Conservation (phyloP, 306 rosid species). For the Alnus glutinosa region DNA sequence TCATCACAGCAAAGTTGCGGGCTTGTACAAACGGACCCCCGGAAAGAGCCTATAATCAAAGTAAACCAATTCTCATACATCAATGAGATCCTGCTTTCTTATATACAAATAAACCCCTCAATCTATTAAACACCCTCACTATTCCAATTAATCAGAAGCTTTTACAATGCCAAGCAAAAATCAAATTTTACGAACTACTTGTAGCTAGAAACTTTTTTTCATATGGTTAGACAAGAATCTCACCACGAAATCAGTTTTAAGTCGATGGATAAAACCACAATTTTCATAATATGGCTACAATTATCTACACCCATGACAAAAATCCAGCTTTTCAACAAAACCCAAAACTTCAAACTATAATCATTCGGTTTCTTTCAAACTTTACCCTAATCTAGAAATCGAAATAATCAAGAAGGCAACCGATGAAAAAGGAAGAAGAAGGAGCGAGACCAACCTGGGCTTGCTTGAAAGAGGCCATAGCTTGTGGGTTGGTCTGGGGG, state of each 20-base stretch:
- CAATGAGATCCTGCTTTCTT: neutral
- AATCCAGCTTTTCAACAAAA: neutral
- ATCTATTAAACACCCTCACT: neutral
- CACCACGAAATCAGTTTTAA: neutral
- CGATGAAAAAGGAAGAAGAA: neutral
- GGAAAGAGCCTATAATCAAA: slow-evolving; percentile 65
- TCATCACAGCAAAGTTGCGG: slow-evolving; percentile 96
- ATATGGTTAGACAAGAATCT: neutral
- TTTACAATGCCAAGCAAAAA: neutral
- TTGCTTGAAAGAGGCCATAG: slow-evolving; percentile 87
- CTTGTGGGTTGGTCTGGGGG: slow-evolving; percentile 70
- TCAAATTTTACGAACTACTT: neutral
- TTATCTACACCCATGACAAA: neutral
- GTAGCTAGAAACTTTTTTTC: neutral
- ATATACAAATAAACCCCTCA: neutral
- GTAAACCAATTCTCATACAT: neutral
- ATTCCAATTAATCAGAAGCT: neutral
- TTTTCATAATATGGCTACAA: neutral
- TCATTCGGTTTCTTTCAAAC: neutral
- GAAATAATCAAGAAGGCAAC: neutral
- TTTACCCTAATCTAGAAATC: neutral
- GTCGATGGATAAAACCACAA: neutral
- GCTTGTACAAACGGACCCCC: slow-evolving; percentile 95
- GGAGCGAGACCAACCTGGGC: slow-evolving; percentile 61
- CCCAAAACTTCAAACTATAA: neutral